Evolutionary conservation across 768 basidiomycete species (phyloP), one percentile per base, ranked within the genome.

Genomic region (Phanerochaete sordida): DNA sequence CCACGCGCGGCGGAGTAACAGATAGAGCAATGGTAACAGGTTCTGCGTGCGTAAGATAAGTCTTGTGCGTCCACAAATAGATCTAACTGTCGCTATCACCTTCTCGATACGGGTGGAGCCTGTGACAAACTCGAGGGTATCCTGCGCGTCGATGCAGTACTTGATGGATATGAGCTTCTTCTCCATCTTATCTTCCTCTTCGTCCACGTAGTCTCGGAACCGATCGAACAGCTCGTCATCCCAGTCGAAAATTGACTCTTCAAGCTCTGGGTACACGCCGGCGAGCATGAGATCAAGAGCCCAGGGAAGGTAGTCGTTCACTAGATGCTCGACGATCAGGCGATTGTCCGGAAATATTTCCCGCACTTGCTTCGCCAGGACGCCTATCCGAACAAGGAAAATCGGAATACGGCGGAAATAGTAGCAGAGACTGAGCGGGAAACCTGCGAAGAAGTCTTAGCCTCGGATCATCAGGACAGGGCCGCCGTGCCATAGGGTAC

Each of bases 391-490:
- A n/a, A 53, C 19, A 12, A 63, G 15, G 7, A 63, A 23, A 21
- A 37, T 37, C 24, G 50, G 57, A 30, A 67, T 65, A 45, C 62
- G 62, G n/a, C 58, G 51, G 23, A 49, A 55, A 55, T 67, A 67
- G 59, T 60, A 65, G 23, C 51, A 49, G 1, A 60, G 24, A 5
- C 62, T 57, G 30, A 61, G 49, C 26, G 63, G 59, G 48, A 57
- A 60, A 6, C 66, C 66, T 67, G 27, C 7, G 9, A 33, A 9
- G 1, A 3, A 13, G 53, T 43, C 35, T 13, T 11, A 54, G 50
- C 19, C 12, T 5, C 31, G n/a, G 9, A n/a, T n/a, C 50, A n/a
- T 24, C 3, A 24, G n/a, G 28, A 37, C 16, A 37, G 43, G 9
- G 7, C 5, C 43, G n/a, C n/a, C n/a, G n/a, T n/a, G n/a, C n/a